These are phyloP conservation scores for Nakataea oryzae DNA, from an alignment of 2,329 filamentous ascomycete species.

Conservation along the genomic window DNA sequence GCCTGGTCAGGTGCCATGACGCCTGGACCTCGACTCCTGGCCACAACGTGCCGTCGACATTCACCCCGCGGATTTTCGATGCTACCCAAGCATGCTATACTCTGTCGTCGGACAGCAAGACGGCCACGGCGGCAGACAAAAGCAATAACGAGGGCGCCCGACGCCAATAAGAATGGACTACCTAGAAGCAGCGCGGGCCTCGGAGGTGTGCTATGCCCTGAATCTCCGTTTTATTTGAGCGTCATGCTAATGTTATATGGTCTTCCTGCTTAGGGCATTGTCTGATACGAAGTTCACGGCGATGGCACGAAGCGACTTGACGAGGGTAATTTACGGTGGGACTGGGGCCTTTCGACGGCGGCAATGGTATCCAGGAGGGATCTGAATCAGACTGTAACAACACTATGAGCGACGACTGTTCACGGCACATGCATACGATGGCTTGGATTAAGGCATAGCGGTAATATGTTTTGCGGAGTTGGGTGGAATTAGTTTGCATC, in stretches of 20 bases:
- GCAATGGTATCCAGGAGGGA: too few relatives aligned
- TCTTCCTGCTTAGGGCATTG: too few relatives aligned
- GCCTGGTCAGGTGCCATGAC: not conserved
- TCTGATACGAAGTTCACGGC: not conserved
- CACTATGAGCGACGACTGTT: too few relatives aligned
- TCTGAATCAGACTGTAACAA: not conserved
- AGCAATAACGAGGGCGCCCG: not conserved
- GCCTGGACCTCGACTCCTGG: constrained; percentile 4
- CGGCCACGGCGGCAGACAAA: too few relatives aligned
- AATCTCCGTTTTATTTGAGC: too few relatives aligned
- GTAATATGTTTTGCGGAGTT: not conserved
- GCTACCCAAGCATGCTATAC: not conserved
- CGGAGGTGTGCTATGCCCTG: too few relatives aligned
- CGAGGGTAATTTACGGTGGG: too few relatives aligned
- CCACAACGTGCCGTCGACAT: not conserved
- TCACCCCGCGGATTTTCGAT: not conserved
- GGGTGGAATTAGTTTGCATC: too few relatives aligned
- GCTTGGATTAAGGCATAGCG: not conserved
- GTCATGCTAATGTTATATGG: too few relatives aligned
- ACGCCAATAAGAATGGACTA: not conserved
- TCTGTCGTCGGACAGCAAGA: not conserved
- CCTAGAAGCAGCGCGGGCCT: too few relatives aligned
- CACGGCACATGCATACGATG: not conserved
- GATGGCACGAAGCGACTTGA: too few relatives aligned
- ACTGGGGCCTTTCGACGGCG: too few relatives aligned